Percentiles rank a stretch among this genome's conserved stretches.
phyloP scores from a whole-genome alignment of 805 yeast species.

The Groenewaldozyma salmanticensis region DNA sequence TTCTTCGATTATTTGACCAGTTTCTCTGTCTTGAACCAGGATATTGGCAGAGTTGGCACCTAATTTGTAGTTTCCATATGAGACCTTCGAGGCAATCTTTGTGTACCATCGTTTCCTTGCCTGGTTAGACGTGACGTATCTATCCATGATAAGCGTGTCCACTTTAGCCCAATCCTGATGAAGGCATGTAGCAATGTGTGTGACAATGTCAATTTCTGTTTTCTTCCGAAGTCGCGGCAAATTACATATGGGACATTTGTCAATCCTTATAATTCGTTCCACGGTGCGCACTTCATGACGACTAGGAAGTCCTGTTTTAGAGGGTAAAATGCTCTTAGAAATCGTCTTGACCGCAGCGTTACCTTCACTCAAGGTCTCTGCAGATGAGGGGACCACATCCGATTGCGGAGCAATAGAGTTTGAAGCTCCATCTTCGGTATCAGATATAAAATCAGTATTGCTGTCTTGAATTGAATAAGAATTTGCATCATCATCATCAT shows the following conservation, averaged over 20 bases:
- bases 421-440: background rate
- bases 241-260: constrained; percentile 74
- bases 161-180: constrained; percentile 66
- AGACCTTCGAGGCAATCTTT: constrained; percentile 68
- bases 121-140: constrained; percentile 67
- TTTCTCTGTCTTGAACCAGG: constrained; percentile 79
- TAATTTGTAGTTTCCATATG: constrained; percentile 77
- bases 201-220: constrained; percentile 59
- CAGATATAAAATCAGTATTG: background rate
- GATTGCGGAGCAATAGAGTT: too few species aligned
- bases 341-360: too few species aligned
- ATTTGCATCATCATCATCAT: too few species aligned
- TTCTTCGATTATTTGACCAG: constrained; percentile 88
- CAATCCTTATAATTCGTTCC: constrained; percentile 46
- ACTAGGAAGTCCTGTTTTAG: background rate
- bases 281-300: too few species aligned
- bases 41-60: constrained; percentile 93
- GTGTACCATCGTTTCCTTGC: constrained; percentile 89
- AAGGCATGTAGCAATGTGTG: constrained; percentile 82
- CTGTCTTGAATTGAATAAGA: too few species aligned
- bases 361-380: too few species aligned
- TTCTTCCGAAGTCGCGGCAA: constrained; percentile 44
- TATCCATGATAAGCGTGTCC: constrained; percentile 50
- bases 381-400: too few species aligned
- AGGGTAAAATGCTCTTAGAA: too few species aligned